Conservation (phyloP, 306 rosid genomes). For the Quercus dentata region DNA sequence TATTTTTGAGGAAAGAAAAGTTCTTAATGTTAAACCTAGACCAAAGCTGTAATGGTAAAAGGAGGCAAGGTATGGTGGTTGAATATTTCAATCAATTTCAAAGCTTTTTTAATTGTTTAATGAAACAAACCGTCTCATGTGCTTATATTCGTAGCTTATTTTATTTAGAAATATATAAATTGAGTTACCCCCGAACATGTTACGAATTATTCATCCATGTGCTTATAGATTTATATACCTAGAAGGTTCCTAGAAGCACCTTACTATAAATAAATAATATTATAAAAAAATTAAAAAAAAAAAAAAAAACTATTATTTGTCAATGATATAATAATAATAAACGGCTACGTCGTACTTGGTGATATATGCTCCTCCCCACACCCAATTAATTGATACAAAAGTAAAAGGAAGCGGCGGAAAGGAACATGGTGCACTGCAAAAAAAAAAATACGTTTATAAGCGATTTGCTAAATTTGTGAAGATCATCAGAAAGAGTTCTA, state of each 20-base stretch:
- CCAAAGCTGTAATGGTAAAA: neutral
- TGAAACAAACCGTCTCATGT: constrained; percentile 19
- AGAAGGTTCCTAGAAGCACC: constrained; percentile 37
- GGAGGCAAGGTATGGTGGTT: neutral
- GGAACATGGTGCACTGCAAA: constrained; percentile 37
- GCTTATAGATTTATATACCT: constrained; percentile 24
- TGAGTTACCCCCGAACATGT: constrained; percentile 2
- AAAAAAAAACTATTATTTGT: neutral
- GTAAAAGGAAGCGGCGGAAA: constrained; percentile 34
- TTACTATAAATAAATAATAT: neutral
- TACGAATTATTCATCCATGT: constrained; percentile 37
- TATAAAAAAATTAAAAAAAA: too few species aligned
- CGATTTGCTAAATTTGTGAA: constrained; percentile 1
- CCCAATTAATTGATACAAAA: constrained; percentile 28
- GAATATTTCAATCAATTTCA: neutral
- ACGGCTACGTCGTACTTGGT: constrained; percentile 33
- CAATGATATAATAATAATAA: neutral
- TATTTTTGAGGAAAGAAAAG: too few species aligned
- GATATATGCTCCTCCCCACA: constrained; percentile 36
- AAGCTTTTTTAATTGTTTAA: neutral
- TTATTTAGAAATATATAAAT: constrained; percentile 15
- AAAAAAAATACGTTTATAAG: constrained; percentile 10
- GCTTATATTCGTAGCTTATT: constrained; percentile 33
- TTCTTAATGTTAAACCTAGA: too few species aligned
- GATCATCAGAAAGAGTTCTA: constrained; percentile 18